phyloP scores from a whole-genome alignment of 768 basidiomycete genomes.

The Kwoniella sp. region DNA sequence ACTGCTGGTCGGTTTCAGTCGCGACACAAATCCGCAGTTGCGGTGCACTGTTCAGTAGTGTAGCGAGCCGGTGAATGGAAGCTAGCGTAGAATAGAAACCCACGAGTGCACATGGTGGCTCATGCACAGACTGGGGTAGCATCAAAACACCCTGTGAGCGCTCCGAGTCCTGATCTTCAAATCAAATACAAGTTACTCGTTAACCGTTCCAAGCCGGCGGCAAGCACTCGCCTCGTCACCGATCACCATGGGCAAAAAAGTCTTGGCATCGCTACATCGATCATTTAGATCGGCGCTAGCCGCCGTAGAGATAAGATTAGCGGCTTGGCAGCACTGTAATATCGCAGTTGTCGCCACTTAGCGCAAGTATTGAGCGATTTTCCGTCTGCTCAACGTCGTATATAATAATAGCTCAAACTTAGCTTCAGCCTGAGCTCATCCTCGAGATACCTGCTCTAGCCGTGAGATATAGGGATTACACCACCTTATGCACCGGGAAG shows the following conservation, averaged over 20 bases:
- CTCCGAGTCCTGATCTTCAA: too few relatives aligned
- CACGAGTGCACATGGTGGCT: not conserved
- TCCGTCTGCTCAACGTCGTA: too few relatives aligned
- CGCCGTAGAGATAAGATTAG: not conserved
- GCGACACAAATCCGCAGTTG: not conserved
- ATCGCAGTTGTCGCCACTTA: too few relatives aligned
- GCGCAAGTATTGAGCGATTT: too few relatives aligned
- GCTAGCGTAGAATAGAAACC: not conserved
- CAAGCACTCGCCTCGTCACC: not conserved
- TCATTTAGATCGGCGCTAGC: not conserved
- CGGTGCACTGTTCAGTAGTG: not conserved
- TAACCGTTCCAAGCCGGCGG: not conserved
- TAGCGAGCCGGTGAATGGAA: too few relatives aligned
- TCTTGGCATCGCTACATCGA: not conserved
- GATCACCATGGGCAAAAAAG: not conserved
- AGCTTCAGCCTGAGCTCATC: too few relatives aligned
- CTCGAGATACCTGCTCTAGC: too few relatives aligned
- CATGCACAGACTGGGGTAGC: not conserved
- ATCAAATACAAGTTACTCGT: too few relatives aligned
- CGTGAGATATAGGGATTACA: too few relatives aligned
- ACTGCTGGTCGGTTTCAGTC: not conserved
- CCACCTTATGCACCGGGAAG: too few relatives aligned
- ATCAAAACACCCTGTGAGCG: too few relatives aligned
- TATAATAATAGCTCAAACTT: too few relatives aligned
- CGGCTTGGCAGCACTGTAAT: constrained; percentile 2